Evolutionary conservation across 148 eudicot genomes (phyloP).

Genomic region (Rhododendron mucronatum): DNA sequence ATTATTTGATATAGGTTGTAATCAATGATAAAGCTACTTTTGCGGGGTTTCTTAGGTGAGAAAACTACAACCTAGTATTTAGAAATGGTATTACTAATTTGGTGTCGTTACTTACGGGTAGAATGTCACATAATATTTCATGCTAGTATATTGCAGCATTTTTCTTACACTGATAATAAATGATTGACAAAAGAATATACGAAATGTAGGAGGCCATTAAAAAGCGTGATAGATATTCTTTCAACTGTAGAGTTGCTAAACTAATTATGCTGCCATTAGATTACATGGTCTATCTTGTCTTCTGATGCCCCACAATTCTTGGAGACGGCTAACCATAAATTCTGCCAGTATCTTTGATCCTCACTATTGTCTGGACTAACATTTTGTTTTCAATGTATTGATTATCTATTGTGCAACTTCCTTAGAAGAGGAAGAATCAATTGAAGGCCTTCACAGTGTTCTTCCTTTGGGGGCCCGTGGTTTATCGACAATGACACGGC

Average conservation of each 20-base stretch:
- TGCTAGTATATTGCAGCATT: not conserved
- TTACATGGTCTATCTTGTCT: not conserved
- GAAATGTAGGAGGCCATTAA: not conserved
- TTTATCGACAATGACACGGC: conserved; percentile 79
- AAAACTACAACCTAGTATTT: not conserved
- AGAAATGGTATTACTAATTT: not conserved
- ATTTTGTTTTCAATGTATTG: not conserved
- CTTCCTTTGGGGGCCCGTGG: conserved; percentile 65
- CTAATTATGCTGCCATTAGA: not conserved
- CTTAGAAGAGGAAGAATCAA: conserved; percentile 45
- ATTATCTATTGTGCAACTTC: conserved; percentile 19
- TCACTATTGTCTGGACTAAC: not conserved
- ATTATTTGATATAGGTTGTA: not conserved
- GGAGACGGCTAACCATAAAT: not conserved
- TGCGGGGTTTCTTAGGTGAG: not conserved
- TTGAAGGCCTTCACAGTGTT: conserved; percentile 50
- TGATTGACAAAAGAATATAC: not conserved
- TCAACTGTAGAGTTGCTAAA: not conserved
- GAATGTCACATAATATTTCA: not conserved
- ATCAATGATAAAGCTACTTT: not conserved
- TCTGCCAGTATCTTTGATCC: not conserved
- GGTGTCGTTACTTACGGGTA: not conserved
- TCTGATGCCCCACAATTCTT: not conserved
- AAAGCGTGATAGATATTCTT: not conserved
- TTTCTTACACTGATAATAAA: not conserved